Evolutionary conservation across 2,329 filamentous ascomycete species (phyloP), one percentile per base, ranked within the genome.

Genomic region (Colletotrichum sp.): DNA sequence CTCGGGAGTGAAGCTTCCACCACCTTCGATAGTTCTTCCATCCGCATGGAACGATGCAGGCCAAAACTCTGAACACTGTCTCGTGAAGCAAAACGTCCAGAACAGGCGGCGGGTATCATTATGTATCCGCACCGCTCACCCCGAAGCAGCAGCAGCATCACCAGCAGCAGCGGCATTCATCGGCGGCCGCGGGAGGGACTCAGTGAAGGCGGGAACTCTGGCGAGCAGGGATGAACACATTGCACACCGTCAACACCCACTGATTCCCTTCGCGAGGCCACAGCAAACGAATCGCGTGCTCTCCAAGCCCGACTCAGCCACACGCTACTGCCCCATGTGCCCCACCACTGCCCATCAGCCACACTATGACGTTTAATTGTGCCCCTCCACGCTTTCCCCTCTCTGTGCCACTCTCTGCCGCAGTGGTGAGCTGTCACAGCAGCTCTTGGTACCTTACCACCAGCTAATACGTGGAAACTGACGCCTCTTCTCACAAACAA

Each of bases 321-420:
- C 72, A 67, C 26, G 16, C 67, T 9, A 12, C 5, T 18, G 6
- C 28, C 36, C 18, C 67, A n/a, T 12, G 4, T 8, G 34, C 8
- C 21, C 67, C 67, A 43, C 8, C 18, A 6, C 2, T 34, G 10
- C 34, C 15, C 55, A 26, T 60, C 69, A 73, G 73, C 73, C 73
- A 75, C 69, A 72, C 12, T 57, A 75, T 73, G 73, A 75, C 73
- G 69, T 72, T 48, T 36, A 32, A 16, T 12, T 6, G 24, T 72
- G 43, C 70, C 63, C 72, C 67, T 72, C 48, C 67, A 59, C 39
- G 24, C 24, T 36, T 75, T 43, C 68, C 72, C 72, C 67, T 60
- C 72, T 63, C 55, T 67, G 48, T 57, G 67, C 15, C 61, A 39
- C 43, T 36, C 30, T 48, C 8, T 43, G 18, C 0, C 9, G 18